These are phyloP conservation scores for Metarhizium brunneum DNA, from an alignment of 2,329 filamentous ascomycete genomes.

Conservation along the genomic window DNA sequence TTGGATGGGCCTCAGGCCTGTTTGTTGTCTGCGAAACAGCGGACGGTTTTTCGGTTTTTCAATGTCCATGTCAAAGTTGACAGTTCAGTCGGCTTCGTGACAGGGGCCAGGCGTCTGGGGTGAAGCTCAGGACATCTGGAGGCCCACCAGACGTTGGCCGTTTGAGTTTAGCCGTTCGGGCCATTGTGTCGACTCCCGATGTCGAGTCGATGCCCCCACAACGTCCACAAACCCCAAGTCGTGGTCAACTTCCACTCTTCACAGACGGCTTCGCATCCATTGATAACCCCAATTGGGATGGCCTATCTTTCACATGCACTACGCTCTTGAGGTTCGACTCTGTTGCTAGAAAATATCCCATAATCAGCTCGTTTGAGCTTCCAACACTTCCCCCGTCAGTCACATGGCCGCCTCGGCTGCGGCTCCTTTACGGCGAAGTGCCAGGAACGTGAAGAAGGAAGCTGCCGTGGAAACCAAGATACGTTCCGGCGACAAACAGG, in stretches of 20 bases:
- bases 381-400: not conserved
- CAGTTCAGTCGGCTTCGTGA: no score
- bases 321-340: not conserved
- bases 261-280: not conserved
- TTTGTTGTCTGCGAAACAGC: no score
- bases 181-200: no score
- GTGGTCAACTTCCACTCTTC: not conserved
- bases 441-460: not conserved
- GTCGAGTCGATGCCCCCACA: no score
- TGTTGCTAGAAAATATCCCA: not conserved
- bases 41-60: no score
- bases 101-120: no score
- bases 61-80: no score
- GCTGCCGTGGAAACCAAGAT: not conserved
- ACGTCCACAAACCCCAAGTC: no score
- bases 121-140: no score
- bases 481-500: not conserved
- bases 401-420: not conserved
- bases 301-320: not conserved
- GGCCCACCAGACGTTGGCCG: no score
- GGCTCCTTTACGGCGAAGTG: slow-evolving; percentile 3
- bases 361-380: not conserved
- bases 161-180: no score
- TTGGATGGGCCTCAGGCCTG: no score
- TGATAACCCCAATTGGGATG: not conserved